These are phyloP conservation scores for Diplotaxis tenuifolia DNA, from an alignment of 345 rosid genomes.

Conservation along the genomic window DNA sequence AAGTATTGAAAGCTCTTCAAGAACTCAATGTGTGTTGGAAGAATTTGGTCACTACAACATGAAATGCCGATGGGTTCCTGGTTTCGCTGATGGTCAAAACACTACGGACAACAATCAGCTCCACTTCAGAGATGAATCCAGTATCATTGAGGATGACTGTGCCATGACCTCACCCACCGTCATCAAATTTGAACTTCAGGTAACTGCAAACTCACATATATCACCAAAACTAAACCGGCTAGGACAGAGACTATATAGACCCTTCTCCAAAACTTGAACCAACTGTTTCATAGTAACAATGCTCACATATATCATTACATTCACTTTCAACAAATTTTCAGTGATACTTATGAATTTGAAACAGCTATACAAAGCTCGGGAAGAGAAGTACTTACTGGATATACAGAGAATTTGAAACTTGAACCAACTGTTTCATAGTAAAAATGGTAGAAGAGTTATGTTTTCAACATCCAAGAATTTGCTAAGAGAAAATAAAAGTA, in stretches of 20 bases:
- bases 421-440: too few species aligned
- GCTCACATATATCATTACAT: background rate
- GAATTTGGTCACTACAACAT: slow-evolving; percentile 93
- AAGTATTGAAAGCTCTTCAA: slow-evolving; percentile 75
- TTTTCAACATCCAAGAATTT: too few species aligned
- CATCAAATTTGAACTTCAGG: slow-evolving; percentile 95
- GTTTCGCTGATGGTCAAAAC: slow-evolving; percentile 45
- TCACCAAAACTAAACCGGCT: slow-evolving; percentile 3
- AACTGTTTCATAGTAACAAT: background rate
- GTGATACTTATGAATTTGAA: background rate
- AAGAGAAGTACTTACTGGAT: slow-evolving; percentile 85
- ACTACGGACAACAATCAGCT: slow-evolving; percentile 23
- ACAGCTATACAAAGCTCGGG: slow-evolving; percentile 89
- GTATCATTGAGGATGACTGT: slow-evolving; percentile 55
- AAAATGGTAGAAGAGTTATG: too few species aligned
- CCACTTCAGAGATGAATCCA: slow-evolving; percentile 59
- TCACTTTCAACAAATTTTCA: background rate
- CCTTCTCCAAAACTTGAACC: background rate
- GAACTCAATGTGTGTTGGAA: slow-evolving; percentile 96
- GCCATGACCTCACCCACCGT: slow-evolving; percentile 48
- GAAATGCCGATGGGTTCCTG: slow-evolving; percentile 90
- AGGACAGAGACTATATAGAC: slow-evolving; percentile 15
- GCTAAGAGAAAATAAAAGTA: too few species aligned
- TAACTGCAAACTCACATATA: slow-evolving; percentile 27
- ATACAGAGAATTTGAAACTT: slow-evolving; percentile 82